These are phyloP conservation scores for Dendrocalamus sinicus DNA, from an alignment of 176 grass and related monocot species.

Conservation along the genomic window DNA sequence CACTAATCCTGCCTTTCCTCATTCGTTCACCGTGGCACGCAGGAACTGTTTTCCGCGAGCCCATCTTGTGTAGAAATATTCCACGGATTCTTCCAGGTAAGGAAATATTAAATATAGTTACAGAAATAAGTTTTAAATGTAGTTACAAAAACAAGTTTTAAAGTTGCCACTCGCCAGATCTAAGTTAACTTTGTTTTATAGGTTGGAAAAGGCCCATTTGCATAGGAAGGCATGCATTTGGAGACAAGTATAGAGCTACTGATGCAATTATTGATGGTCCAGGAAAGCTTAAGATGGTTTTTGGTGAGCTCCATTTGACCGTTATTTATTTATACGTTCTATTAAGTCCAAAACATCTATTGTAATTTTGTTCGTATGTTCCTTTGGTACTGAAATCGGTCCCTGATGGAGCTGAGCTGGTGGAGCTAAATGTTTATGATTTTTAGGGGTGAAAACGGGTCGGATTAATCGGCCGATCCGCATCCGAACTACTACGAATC, in stretches of 20 bases:
- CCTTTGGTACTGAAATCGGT: slow-evolving; percentile 54
- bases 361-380: slow-evolving; percentile 9
- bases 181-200: slow-evolving; percentile 34
- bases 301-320: slow-evolving; percentile 66
- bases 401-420: slow-evolving; percentile 65
- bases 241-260: slow-evolving; percentile 95
- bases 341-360: neutral
- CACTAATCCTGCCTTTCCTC: slow-evolving; percentile 19
- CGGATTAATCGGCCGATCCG: too few species aligned
- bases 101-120: slow-evolving; percentile 24
- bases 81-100: slow-evolving; percentile 87
- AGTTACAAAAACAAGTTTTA: too few species aligned
- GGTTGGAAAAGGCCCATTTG: slow-evolving; percentile 98
- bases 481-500: too few species aligned
- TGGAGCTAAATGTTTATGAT: slow-evolving; percentile 83
- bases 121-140: neutral
- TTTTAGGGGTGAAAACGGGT: too few species aligned
- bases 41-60: slow-evolving; percentile 98
- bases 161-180: neutral
- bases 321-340: neutral
- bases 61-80: slow-evolving; percentile 85
- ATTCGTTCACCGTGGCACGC: slow-evolving; percentile 3
- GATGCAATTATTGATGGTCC: slow-evolving; percentile 83
- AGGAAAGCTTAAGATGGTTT: slow-evolving; percentile 96
- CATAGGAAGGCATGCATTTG: slow-evolving; percentile 97